These are phyloP conservation scores for Amoeboaphelidium protococcarum DNA, from an alignment of 371 early-diverging fungal species.

Conservation along the genomic window DNA sequence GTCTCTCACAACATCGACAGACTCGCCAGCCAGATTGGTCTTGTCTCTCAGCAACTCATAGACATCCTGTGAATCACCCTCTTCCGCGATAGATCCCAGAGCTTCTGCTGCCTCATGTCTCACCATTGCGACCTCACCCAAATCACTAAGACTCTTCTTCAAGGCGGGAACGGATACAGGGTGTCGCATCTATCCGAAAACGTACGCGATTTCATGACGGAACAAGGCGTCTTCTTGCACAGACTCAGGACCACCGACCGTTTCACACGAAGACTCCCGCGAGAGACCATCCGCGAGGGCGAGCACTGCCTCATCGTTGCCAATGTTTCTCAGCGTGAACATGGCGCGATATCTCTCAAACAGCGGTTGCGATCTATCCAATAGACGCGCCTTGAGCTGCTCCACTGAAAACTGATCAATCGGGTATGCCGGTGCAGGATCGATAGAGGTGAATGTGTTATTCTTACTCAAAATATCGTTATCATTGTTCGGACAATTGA, in stretches of 20 bases:
- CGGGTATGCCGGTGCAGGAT: slow-evolving; percentile 53
- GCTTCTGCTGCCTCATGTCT: slow-evolving; percentile 99
- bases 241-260: too few relatives aligned
- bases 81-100: slow-evolving; percentile 89
- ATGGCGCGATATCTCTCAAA: slow-evolving; percentile 93
- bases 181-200: slow-evolving; percentile 96
- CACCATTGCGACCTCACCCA: slow-evolving; percentile 76
- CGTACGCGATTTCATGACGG: slow-evolving; percentile 91
- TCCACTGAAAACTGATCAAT: slow-evolving; percentile 21
- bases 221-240: too few relatives aligned
- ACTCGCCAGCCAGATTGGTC: slow-evolving; percentile 43
- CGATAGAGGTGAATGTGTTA: slow-evolving; percentile 42
- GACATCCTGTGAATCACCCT: too few relatives aligned
- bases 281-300: slow-evolving; percentile 66
- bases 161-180: slow-evolving; percentile 65
- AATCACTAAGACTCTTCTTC: slow-evolving; percentile 34
- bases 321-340: slow-evolving; percentile 89
- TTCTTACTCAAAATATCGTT: neutral
- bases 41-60: slow-evolving; percentile 38
- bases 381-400: slow-evolving; percentile 32
- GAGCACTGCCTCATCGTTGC: slow-evolving; percentile 53
- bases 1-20: slow-evolving; percentile 77
- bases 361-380: slow-evolving; percentile 39
- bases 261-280: slow-evolving; percentile 40
- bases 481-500: slow-evolving; percentile 37